Evolutionary conservation across 2,329 filamentous ascomycete genomes (phyloP).

Genomic region (Diaporthe citriasiana): DNA sequence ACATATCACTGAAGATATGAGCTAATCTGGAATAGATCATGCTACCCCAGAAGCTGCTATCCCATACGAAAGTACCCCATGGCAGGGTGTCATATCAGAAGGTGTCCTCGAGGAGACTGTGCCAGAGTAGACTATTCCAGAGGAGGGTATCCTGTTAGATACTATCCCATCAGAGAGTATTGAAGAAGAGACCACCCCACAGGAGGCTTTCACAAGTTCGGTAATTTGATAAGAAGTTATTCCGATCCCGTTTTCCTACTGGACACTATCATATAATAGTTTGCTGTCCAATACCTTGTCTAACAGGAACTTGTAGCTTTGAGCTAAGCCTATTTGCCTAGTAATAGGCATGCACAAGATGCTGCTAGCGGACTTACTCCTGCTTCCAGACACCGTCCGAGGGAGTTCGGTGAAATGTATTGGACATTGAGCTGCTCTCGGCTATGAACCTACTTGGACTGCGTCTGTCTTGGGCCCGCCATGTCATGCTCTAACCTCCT

Average conservation of each 20-base stretch:
- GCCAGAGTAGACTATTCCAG: background rate
- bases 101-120: no score
- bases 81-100: no score
- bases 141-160: background rate
- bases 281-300: no score
- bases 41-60: no score
- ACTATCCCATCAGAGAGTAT: no score
- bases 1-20: background rate
- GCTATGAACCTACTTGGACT: background rate
- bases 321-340: background rate
- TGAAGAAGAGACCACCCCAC: no score
- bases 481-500: background rate
- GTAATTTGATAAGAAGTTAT: background rate
- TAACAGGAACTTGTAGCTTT: background rate
- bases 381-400: background rate
- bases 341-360: background rate
- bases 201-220: background rate
- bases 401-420: background rate
- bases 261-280: background rate
- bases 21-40: no score
- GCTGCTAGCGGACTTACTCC: background rate
- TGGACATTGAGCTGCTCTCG: background rate
- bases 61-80: no score
- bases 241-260: background rate
- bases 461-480: background rate